Evolutionary conservation across 2,329 filamentous ascomycete genomes (phyloP), one percentile per base, ranked within the genome.

Genomic region (Ophiostoma ulmi): DNA sequence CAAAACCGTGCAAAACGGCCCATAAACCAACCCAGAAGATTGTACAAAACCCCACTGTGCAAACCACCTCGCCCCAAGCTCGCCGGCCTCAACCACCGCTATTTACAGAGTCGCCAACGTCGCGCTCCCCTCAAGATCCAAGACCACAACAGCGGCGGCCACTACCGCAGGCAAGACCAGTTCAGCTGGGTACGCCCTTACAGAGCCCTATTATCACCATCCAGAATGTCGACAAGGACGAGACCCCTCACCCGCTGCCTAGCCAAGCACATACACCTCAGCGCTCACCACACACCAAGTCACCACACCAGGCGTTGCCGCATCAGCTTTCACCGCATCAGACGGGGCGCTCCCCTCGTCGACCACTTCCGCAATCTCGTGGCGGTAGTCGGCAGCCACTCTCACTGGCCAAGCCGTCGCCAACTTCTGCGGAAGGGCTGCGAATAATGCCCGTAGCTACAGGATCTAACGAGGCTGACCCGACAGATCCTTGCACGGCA

Each of bases 81-180:
- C 22, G 26, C n/a, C 58, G 58, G 1, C 58, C 58, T 17, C 58
- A 31, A 35, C 58, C 58, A 26, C 58, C 58, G 17, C 35, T 64
- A 17, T 64, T 64, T 38, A n/a, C 31, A 36, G 61, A 64, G 61
- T 64, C 61, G 35, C 61, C 61, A 31, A 63, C 58, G 13, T 36
- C 58, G 13, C 22, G 13, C 58, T 63, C 58, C 3, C 31, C 58
- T 20, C 58, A 63, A 17, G 58, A 63, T 5, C n/a, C 14, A 10
- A 35, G 13, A 36, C 58, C 58, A 22, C 52, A 22, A 10, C 58
- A 36, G 58, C 58, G 63, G 10, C 63, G 36, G 35, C 63, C 63
- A 26, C 63, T 65, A n/a, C 63, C 63, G 13, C 63, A 65, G 20
- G 63, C 63, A 5, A 10, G 63, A n/a, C 63, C 63, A 3, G 36